Base-by-base conservation (phyloP, 768 basidiomycete genomes). In the Rhizopogon sp. region DNA sequence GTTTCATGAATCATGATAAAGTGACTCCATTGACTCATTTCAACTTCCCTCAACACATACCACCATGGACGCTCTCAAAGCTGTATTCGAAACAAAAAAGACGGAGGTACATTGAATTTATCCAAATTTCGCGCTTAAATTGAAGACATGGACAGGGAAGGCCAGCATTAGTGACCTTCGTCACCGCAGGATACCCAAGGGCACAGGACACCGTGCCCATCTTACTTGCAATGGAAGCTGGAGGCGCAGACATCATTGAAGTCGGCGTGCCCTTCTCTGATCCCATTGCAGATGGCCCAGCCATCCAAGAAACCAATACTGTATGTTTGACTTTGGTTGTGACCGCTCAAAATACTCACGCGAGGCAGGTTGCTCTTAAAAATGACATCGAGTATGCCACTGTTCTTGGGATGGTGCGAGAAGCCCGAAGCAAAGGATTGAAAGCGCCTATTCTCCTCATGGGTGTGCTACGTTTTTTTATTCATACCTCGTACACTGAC, bases 241-340 rank as follows among this genome's bases (percentile, higher is more conserved):
- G 94, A 54, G 94, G 95, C 6, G 81, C 93, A 42, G 93, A 97
- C 67, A 82, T 96, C 57, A 93, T 97, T 55, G 95, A 98, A 70
- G 78, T 98, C 13, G 94, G 95, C 37, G 80, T 96, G 29, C 93
- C 95, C 0, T 98, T 96, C 76, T 93, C 90, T 50, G 94, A 97
- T 73, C 95, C 94, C 31, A 90, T 93, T 60, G 93, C 92, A 13
- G 94, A 98, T 73, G 94, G 95, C 0, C 89, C 90, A 41, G 87
- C 87, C 4, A 96, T 97, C 57, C 95, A 98, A 68, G 87, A 86
- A 60, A 80, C 89, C 17, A 97, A 96, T 68, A 88, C 86, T 10
- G 93, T 93, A 57, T 59, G 85, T 76, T 25, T 35, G 51, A 16
- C 20, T 28, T 16, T 25, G 5, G 3, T 22, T 49, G 2, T 28